Evolutionary conservation across 2,329 filamentous ascomycete species (phyloP), one percentile per base, ranked within the genome.

Genomic region (Diaporthe sp.): DNA sequence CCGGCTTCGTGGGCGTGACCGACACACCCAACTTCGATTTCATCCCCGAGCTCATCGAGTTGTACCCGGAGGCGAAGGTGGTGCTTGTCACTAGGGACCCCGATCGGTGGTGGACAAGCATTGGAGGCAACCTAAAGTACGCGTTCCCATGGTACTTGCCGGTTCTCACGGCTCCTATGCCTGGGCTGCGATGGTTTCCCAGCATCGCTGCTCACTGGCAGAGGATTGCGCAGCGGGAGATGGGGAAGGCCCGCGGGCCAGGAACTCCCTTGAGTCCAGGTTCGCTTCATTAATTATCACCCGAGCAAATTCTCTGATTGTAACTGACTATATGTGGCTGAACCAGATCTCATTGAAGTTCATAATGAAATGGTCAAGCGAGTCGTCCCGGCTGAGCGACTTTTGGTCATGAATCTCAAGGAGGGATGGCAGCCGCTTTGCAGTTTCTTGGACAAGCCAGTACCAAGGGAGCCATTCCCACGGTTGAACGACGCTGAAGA

Each of bases 11-110:
- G 2, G 86, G 83, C 19, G 82, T 83, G 31, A 84, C 85, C 28
- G 86, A 88, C 78, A 75, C 82, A 17, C 86, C 86, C 2, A 81
- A 81, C 3, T 80, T 79, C 39, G 81, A 83, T 68, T 81, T 87
- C 31, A 81, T 86, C 19, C 80, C 82, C 39, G 85, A 87, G 73
- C 78, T 88, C 46, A 76, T 87, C 73, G 81, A 84, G 49, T 73
- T 87, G 42, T 87, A 87, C 75, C 86, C 86, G 0, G 82, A 87
- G 42, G 86, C 86, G 17, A 84, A 83, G 67, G 85, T 87, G 39
- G 83, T 88, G 19, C 82, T 82, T 76, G 83, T 84, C 1, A 79
- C 78, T 1, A 79, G 82, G 25, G 81, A 83, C 74, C 80, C 80
- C 12, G 79, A 79, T 12, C 79, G 78, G 51, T 83, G 82, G 82